phyloP scores from a whole-genome alignment of 805 yeast species.

The Novakomyces olei region DNA sequence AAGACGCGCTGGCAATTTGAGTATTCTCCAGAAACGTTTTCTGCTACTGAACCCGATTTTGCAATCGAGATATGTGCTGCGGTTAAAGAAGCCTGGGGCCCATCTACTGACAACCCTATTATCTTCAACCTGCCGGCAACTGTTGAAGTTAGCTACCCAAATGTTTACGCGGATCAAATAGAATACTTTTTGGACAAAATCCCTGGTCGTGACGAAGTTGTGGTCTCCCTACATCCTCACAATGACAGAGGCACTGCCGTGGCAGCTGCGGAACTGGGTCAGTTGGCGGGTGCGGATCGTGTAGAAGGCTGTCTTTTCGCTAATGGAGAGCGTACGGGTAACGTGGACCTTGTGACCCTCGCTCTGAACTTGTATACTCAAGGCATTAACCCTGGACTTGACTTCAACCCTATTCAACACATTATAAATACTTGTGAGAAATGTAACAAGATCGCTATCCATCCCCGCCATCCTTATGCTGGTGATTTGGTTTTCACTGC shows the following conservation, averaged over 20 bases:
- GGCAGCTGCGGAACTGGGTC: slow-evolving; percentile 71
- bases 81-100: slow-evolving; percentile 55
- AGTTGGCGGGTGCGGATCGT: slow-evolving; percentile 70
- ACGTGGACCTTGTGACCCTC: slow-evolving; percentile 58
- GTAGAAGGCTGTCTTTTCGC: slow-evolving; percentile 73
- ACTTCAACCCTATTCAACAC: slow-evolving; percentile 43
- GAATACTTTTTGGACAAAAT: slow-evolving; percentile 46
- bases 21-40: slow-evolving; percentile 62
- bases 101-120: slow-evolving; percentile 40
- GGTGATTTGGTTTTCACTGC: slow-evolving; percentile 70
- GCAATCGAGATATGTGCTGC: slow-evolving; percentile 49
- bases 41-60: slow-evolving; percentile 45
- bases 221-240: slow-evolving; percentile 62
- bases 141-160: slow-evolving; percentile 63
- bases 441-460: slow-evolving; percentile 63
- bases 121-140: slow-evolving; percentile 72
- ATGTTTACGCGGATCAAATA: slow-evolving; percentile 65
- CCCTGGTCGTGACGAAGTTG: slow-evolving; percentile 42
- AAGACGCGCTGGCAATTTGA: slow-evolving; percentile 52
- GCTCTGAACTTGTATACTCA: slow-evolving; percentile 62
- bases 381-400: slow-evolving; percentile 49
- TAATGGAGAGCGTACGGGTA: slow-evolving; percentile 74
- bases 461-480: slow-evolving; percentile 61
- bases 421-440: slow-evolving; percentile 54
- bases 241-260: slow-evolving; percentile 75